Percentiles rank a stretch among this genome's conserved stretches.
phyloP scores from a whole-genome alignment of 2,329 filamentous ascomycete genomes.

The Cordyceps fumosorosea region DNA sequence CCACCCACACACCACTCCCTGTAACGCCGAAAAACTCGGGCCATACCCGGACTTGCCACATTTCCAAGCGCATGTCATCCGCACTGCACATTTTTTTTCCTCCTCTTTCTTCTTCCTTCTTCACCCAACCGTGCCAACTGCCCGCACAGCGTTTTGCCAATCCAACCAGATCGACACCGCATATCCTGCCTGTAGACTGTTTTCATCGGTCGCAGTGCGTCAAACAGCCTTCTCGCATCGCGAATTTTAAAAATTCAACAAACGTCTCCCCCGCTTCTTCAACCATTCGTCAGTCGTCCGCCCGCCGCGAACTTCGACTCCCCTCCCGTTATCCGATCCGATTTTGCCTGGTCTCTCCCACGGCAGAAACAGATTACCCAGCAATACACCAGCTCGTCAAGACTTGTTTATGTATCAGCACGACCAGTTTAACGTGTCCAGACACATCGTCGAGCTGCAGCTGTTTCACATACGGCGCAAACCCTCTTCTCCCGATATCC shows the following conservation, averaged over 20 bases:
- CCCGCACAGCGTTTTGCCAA: slow-evolving; percentile 10
- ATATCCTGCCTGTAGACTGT: slow-evolving; percentile 12
- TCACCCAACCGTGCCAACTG: slow-evolving; percentile 11
- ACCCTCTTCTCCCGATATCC: slow-evolving; percentile 83
- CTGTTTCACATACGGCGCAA: slow-evolving; percentile 93
- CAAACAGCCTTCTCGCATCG: neutral
- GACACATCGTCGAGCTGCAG: slow-evolving; percentile 95
- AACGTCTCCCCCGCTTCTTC: slow-evolving; percentile 2
- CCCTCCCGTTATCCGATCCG: slow-evolving; percentile 8
- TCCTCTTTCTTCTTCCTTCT: slow-evolving; percentile 6
- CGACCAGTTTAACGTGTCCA: slow-evolving; percentile 83
- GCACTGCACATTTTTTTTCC: slow-evolving; percentile 9
- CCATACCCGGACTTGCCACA: slow-evolving; percentile 10
- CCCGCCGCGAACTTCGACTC: slow-evolving; percentile 1
- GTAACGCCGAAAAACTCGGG: slow-evolving; percentile 11
- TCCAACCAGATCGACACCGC: neutral
- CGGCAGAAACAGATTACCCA: slow-evolving; percentile 10
- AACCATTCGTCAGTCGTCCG: neutral
- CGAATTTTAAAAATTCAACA: neutral
- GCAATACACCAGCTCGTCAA: slow-evolving; percentile 29
- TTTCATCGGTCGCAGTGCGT: slow-evolving; percentile 9
- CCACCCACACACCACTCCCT: neutral
- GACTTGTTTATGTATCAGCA: slow-evolving; percentile 88
- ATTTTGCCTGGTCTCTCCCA: slow-evolving; percentile 10
- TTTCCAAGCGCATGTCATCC: slow-evolving; percentile 3